Evolutionary conservation across 495 filamentous ascomycete genomes (phyloP).

Genomic region (Penicillium argentinense): DNA sequence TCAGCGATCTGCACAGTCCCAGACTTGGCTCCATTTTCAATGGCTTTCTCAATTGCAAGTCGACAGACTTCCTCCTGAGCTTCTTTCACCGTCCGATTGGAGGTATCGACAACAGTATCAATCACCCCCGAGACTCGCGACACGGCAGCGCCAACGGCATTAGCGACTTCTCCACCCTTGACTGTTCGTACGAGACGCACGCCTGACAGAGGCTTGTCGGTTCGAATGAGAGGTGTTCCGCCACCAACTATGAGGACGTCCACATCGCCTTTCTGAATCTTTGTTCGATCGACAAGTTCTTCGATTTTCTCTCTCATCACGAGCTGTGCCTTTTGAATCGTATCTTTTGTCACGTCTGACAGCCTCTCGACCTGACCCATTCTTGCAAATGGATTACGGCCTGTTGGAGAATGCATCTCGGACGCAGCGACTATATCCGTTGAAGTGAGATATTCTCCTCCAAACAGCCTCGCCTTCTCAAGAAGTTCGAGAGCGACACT

Average conservation of each 20-base stretch:
- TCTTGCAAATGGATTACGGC: conserved; percentile 9
- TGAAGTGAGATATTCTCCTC: conserved; percentile 49
- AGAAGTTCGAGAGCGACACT: conserved; percentile 55
- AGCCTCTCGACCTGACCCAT: conserved; percentile 13
- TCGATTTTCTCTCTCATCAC: conserved; percentile 19
- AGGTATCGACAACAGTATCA: conserved; percentile 44
- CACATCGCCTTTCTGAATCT: conserved; percentile 34
- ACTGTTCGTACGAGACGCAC: conserved; percentile 18
- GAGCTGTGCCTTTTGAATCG: conserved; percentile 5
- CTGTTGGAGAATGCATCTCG: conserved; percentile 19
- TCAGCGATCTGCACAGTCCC: conserved; percentile 34
- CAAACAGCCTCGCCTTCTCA: conserved; percentile 49
- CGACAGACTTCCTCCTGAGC: conserved; percentile 34
- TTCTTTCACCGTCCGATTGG: conserved; percentile 32
- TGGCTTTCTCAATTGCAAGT: conserved; percentile 36
- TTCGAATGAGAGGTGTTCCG: conserved; percentile 20
- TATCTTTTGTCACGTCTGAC: conserved; percentile 9
- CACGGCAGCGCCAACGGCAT: conserved; percentile 58
- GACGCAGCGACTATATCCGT: conserved; percentile 49
- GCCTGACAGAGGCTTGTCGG: conserved; percentile 16
- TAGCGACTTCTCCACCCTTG: conserved; percentile 45
- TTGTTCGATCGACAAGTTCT: conserved; percentile 22
- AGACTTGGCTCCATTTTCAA: conserved; percentile 36
- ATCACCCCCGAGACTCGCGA: conserved; percentile 30
- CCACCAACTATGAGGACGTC: conserved; percentile 32